Evolutionary conservation across 805 yeast genomes (phyloP), one percentile per base, ranked within the genome.

Genomic region (Lipomyces sp.): DNA sequence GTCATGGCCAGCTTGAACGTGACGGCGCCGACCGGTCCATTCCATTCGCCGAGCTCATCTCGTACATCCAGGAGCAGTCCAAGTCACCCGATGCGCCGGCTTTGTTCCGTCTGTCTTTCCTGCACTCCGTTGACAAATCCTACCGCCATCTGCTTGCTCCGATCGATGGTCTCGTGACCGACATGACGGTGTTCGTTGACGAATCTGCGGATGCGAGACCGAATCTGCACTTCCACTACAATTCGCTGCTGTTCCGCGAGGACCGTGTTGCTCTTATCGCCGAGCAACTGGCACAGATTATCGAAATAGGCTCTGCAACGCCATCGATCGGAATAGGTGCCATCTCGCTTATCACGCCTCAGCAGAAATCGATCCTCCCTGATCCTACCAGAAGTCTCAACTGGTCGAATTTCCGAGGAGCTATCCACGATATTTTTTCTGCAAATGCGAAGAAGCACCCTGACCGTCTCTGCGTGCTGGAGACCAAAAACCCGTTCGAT

Each of bases 341-440:
- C 53, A 77, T 86, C 28, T 77, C 79, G 37, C 74, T 93, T 57
- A 71, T 87, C 49, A 88, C 98, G 1, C 62, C 70, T n/a, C 67
- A 82, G 1, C 95, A 89, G 61, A 64, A 62, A 39, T 57, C 67
- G 0, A 69, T 74, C 1, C 73, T 95, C 49, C 98, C 98, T 5
- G 90, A 90, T 66, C 98, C 99, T 39, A 86, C 88, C 7, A 67
- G 72, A 8, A 84, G 89, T 61, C 75, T 93, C 58, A 95, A 89
- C 69, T 93, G 97, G 97, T 74, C 82, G 37, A 85, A 84, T 26
- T 93, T 80, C 69, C 78, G 95, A 59, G 98, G 99, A 40, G 90
- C 98, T 14, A 95, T 93, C 62, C 99, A 93, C 65, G 98, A 93
- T 63, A 90, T 93, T 39, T 93, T 93, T 70, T 83, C 85, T 69